Base-by-base conservation (phyloP, 805 yeast species). In the Candida ovalis region DNA sequence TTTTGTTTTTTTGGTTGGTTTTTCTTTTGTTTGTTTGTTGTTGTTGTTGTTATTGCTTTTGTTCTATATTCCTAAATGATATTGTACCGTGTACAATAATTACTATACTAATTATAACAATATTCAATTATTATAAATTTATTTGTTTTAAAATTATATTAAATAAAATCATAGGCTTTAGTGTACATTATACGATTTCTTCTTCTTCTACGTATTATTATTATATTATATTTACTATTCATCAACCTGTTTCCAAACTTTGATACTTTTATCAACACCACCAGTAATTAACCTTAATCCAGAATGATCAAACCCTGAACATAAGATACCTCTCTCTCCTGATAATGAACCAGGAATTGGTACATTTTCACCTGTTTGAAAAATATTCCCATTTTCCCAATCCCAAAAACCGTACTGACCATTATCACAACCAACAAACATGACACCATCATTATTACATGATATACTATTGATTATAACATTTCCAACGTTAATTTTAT, bases 221-320 rank as follows among this genome's bases (percentile, higher is more conserved):
- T 25, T 25, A 25, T 25, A 13, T 15, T 2, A 10, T 17, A 21
- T 17, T 39, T 30, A 38, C 50, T 42, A 40, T 22, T 17, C 66
- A n/a, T 67, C 63, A 43, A 64, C 67, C 50, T 77, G 79, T 44
- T 71, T 76, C 92, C 94, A 88, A 1, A 88, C 71, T 62, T 85
- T 87, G 36, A 88, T 79, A 62, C 87, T 82, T 62, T 91, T 91
- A 66, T 92, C 98, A n/a, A 88, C 82, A 58, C 88, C 96, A 43
- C 96, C 89, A 1, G 96, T 88, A 19, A 94, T 76, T 48, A 94
- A 68, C 42, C 96, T 76, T 56, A 82, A 67, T 0, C 97, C 97
- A 50, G 89, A 82, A 62, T 74, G 70, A 64, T 94, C 97, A 63
- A 89, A 89, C 1, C 80, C 62, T 36, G 90, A 78, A 9, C 89